Conservation (phyloP, 164 flowering plant genomes). For the Vitis amurensis region DNA sequence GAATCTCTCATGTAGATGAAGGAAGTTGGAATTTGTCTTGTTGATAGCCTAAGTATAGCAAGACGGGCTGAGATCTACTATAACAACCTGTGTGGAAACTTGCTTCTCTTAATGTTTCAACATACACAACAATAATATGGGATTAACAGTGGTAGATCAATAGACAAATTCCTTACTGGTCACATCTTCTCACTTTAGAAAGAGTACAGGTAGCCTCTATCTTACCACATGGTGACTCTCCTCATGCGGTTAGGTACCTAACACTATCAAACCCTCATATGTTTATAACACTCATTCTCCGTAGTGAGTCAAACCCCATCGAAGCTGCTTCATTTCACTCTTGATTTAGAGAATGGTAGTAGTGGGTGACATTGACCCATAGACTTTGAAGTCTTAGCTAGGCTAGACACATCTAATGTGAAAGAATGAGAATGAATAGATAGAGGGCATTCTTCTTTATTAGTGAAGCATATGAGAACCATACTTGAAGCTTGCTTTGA, state of each 20-base stretch:
- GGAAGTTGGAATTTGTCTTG: conserved; percentile 86
- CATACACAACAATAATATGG: conserved; percentile 51
- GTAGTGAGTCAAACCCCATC: too few species aligned
- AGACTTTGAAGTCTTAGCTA: fast-evolving
- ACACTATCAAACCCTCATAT: too few species aligned
- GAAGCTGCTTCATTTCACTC: too few species aligned
- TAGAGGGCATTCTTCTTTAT: too few species aligned
- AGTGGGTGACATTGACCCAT: too few species aligned
- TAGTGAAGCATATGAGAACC: conserved; percentile 22
- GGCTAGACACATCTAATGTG: fast-evolving
- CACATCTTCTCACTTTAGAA: conserved; percentile 56
- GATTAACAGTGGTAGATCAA: conserved; percentile 79
- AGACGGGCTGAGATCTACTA: conserved; percentile 57
- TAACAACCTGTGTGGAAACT: conserved; percentile 78
- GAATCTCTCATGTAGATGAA: conserved; percentile 51
- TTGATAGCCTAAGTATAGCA: conserved; percentile 64
- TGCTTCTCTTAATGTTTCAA: conserved; percentile 61
- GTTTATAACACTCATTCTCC: too few species aligned
- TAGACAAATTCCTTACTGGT: conserved; percentile 93
- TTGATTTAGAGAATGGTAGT: too few species aligned
- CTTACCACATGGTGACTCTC: too few species aligned
- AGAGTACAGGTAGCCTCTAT: conserved; percentile 61
- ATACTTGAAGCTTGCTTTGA: conserved; percentile 63
- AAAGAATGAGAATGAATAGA: too few species aligned
- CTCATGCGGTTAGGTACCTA: too few species aligned